Base-by-base conservation (phyloP, 1,284 basidiomycete species). In the Ustanciosporium gigantosporum region DNA sequence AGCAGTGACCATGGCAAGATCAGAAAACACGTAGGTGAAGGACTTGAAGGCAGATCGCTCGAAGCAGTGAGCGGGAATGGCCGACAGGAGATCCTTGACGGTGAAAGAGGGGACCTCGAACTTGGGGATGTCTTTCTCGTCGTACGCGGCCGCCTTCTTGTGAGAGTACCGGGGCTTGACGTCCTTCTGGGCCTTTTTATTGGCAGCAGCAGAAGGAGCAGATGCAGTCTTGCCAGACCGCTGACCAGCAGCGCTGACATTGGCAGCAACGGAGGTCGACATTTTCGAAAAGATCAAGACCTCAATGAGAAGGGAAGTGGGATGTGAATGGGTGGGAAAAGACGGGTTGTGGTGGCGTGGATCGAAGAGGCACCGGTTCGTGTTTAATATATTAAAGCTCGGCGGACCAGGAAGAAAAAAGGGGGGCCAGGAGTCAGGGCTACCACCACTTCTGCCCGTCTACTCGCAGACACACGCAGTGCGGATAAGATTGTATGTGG, bases 51-150 rank as follows among this genome's bases (percentile, higher is more conserved):
- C 88, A 1, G 90, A 94, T 62, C 95, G 89, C 82, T 95, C 84
- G 81, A 88, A 91, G 82, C 94, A 97, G 81, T 94, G 91, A 5
- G 88, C 78, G 11, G 91, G 93, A 77, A 97, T 95, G 22, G 85
- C 85, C 45, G 85, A 86, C 43, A 96, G 83, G 52, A 96, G 80
- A 74, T 93, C 88, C 81, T 91, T 92, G 77, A 93, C 83, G 17
- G 87, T 84, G 53, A 91, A 82, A 80, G 90, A 86, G 27, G 90
- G 90, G 55, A 91, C 88, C 37, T 84, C 78, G 69, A 86, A 85
- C 48, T 74, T 75, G 36, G 70, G 61, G 22, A 79, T 66, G 37
- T 73, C 66, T 40, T 75, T 67, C 43, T 66, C 50, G 17, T 71
- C 57, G 64, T 61, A 75, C 31, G 31, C 31, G 40, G 65, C 59